Evolutionary conservation across 1,139 yeast genomes (phyloP), one percentile per base, ranked within the genome.

Genomic region (Insectozyma bohioensis): DNA sequence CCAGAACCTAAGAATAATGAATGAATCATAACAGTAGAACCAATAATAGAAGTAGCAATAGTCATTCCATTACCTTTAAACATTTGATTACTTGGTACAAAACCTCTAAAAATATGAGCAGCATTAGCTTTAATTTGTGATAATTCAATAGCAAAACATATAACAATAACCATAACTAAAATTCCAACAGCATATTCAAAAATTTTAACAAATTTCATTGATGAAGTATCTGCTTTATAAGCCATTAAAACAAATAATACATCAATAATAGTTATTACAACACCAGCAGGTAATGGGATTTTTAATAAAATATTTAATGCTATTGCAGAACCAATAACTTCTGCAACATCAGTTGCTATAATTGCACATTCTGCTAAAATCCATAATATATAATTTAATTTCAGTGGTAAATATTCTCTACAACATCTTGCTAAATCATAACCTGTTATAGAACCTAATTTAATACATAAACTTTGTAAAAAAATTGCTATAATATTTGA

Each of bases 1-100:
- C 86, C 86, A 0, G 88, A 80, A 1, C 92, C 92, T 37, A 84
- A 63, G 46, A 77, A 83, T 37, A 84, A 64, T 0, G 87, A 80
- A 51, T 83, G 92, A 5, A 92, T 90, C 94, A 84, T 84, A 7
- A 83, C 90, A 0, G 92, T 83, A 26, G 88, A 85, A 21, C 94
- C 94, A 29, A 85, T 63, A 46, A 85, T 78, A 12, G 90, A 83
- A 15, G 87, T 80, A 5, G 92, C 85, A 29, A 80, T 75, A 41
- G 85, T 79, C 52, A 85, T 61, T 6, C 94, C 92, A 35, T 65
- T 65, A 9, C 78, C 76, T 31, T 72, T 63, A 41, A 85, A 72
- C 70, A 84, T 73, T 42, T 75, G 72, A 20, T 58, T 54, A 0
- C 87, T 80, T 1, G 95, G 95, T 0, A 74, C 75, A 57, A 62